Base-by-base conservation (phyloP, 1,284 basidiomycete genomes). In the Fomitiporia mediterranea region DNA sequence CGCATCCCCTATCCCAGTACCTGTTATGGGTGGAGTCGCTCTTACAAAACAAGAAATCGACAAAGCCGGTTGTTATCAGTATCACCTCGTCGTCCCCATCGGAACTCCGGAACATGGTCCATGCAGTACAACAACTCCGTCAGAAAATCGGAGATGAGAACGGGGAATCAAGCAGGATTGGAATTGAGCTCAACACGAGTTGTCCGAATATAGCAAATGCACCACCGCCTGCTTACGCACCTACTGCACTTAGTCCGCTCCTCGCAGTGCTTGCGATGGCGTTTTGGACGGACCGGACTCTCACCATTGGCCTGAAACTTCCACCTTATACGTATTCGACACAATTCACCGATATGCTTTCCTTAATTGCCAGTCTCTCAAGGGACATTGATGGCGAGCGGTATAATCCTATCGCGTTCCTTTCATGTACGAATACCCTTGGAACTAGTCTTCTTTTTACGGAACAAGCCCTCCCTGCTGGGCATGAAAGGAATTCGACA, bases 401-500 rank as follows among this genome's bases (percentile, higher is more conserved):
- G 64, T 38, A 44, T 3, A 67, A 74, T 61, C 75, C 81, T 5
- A 70, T 84, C 60, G 73, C 84, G 34, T 87, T 85, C 67, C 64
- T 91, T 58, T 85, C 86, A 4, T 85, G 85, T 65, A 89, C 86
- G 43, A 91, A 91, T 65, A 91, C 89, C 1, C 74, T 91, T 7
- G 89, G 89, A 21, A 83, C 80, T 56, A 76, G 80, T 40, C 68
- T 91, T 50, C 69, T 86, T 35, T 87, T 89, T 63, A 62, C 73
- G 1, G 79, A 82, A 15, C 80, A 87, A 67, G 66, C 69, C 13
- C 52, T 63, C n/a, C n/a, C 44, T 6, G 40, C 21, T 9, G 5
- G 9, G 5, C 17, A 21, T 5, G 44, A 27, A 3, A 40, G 53
- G 11, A 30, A 49, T 27, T 6, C 23, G 19, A 6, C 38, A 43